These are phyloP conservation scores for Schizochytrium sp. DNA, from an alignment of 108 stramenopile genomes.

Conservation along the genomic window DNA sequence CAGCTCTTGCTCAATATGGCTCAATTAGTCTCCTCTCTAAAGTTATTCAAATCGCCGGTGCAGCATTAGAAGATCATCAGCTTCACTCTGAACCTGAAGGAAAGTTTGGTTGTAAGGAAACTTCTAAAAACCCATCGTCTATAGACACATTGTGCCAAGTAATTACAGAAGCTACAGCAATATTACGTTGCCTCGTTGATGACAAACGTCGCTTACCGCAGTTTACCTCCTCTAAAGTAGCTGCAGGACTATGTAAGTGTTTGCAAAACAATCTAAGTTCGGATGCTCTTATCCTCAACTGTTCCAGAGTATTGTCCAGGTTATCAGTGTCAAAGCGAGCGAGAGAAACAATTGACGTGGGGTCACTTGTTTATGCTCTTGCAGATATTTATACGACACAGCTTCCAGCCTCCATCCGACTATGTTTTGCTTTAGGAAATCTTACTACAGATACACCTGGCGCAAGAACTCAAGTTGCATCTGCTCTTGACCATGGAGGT, in stretches of 20 bases:
- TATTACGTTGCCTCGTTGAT: constrained; percentile 3
- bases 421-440: constrained; percentile 8
- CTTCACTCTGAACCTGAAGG: neutral
- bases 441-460: neutral
- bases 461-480: neutral
- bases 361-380: neutral
- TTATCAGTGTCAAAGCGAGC: neutral
- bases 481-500: neutral
- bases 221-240: neutral
- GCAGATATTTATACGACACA: neutral
- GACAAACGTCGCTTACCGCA: constrained; percentile 39
- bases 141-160: neutral
- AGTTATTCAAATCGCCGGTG: neutral
- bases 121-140: too few relatives aligned
- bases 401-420: neutral
- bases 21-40: neutral
- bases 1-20: constrained; percentile 10
- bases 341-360: neutral
- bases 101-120: neutral
- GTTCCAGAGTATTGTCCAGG: neutral
- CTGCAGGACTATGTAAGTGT: neutral
- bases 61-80: neutral
- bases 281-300: neutral
- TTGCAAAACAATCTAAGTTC: neutral
- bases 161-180: neutral